phyloP scores from a whole-genome alignment of 163 green algal species.

The Trebouxia gelatinosa region DNA sequence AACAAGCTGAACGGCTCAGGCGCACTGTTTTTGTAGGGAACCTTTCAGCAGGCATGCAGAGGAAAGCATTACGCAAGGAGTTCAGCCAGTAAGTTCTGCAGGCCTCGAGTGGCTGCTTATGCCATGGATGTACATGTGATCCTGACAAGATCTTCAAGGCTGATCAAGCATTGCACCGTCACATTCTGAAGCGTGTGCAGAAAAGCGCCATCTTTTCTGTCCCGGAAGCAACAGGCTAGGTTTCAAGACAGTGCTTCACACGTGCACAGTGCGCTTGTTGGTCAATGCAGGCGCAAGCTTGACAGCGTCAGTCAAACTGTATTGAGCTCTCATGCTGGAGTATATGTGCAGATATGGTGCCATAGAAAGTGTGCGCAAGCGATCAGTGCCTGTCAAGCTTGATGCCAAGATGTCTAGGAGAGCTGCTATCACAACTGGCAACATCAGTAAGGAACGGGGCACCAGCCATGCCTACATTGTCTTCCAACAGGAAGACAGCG shows the following conservation, averaged over 20 bases:
- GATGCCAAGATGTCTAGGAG: constrained; percentile 62
- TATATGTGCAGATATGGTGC: constrained; percentile 57
- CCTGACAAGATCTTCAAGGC: too few relatives aligned
- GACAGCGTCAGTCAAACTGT: too few relatives aligned
- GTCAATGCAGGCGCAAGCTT: too few relatives aligned
- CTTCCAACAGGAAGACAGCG: constrained; percentile 58
- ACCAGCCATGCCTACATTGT: constrained; percentile 82
- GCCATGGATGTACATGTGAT: too few relatives aligned
- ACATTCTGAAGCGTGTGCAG: too few relatives aligned
- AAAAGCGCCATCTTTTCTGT: too few relatives aligned
- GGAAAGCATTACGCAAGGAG: not conserved
- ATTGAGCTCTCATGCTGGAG: too few relatives aligned
- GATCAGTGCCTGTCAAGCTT: constrained; percentile 67
- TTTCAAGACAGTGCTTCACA: too few relatives aligned
- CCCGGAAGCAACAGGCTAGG: too few relatives aligned
- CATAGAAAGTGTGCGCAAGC: constrained; percentile 75
- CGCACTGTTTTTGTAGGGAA: constrained; percentile 41
- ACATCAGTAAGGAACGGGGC: constrained; percentile 46
- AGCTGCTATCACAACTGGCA: constrained; percentile 54
- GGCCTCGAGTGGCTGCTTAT: too few relatives aligned
- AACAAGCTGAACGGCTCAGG: constrained; percentile 28
- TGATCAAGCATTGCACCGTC: too few relatives aligned
- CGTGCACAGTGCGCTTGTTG: too few relatives aligned
- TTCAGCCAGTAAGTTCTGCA: constrained; percentile 19
- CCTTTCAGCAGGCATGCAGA: constrained; percentile 20